Conservation (phyloP, 2,329 filamentous ascomycete genomes). For the Zarea fungicola region DNA sequence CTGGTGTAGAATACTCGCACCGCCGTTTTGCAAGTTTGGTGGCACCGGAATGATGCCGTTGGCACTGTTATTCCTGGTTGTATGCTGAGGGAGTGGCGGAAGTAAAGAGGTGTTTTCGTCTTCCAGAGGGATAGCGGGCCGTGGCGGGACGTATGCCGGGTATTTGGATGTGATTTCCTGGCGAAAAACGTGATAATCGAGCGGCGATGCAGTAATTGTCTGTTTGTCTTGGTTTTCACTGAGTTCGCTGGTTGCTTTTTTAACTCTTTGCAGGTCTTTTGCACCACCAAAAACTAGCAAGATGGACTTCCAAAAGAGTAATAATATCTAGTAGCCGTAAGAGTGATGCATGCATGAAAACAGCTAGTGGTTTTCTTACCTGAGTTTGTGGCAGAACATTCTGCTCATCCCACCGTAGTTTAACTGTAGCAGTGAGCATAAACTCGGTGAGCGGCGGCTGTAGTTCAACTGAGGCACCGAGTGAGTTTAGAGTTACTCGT, state of each 20-base stretch:
- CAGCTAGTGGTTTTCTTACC: slow-evolving; percentile 37
- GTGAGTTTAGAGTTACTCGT: no score
- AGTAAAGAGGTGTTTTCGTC: slow-evolving; percentile 87
- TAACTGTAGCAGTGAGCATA: slow-evolving; percentile 63
- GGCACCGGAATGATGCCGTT: slow-evolving; percentile 58
- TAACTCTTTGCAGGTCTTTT: slow-evolving; percentile 66
- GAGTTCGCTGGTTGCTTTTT: slow-evolving; percentile 63
- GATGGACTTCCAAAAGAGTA: slow-evolving; percentile 89
- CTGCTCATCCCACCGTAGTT: slow-evolving; percentile 68
- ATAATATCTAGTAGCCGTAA: slow-evolving; percentile 53
- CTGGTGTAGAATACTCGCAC: slow-evolving; percentile 83
- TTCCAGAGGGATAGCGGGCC: slow-evolving; percentile 76
- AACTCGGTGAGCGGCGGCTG: slow-evolving; percentile 66
- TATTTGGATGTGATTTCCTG: slow-evolving; percentile 98
- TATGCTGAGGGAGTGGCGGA: slow-evolving; percentile 74
- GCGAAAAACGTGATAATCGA: slow-evolving; percentile 94
- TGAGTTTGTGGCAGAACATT: slow-evolving; percentile 57
- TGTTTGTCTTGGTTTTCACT: slow-evolving; percentile 61
- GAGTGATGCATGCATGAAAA: background rate
- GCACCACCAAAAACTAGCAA: slow-evolving; percentile 80
- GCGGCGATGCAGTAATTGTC: slow-evolving; percentile 84
- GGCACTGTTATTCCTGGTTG: slow-evolving; percentile 53
- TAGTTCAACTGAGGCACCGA: slow-evolving; percentile 54
- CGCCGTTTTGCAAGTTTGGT: slow-evolving; percentile 49
- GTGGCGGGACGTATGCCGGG: slow-evolving; percentile 88